phyloP scores from a whole-genome alignment of 2,329 filamentous ascomycete genomes.

The Xylariaceae sp. region DNA sequence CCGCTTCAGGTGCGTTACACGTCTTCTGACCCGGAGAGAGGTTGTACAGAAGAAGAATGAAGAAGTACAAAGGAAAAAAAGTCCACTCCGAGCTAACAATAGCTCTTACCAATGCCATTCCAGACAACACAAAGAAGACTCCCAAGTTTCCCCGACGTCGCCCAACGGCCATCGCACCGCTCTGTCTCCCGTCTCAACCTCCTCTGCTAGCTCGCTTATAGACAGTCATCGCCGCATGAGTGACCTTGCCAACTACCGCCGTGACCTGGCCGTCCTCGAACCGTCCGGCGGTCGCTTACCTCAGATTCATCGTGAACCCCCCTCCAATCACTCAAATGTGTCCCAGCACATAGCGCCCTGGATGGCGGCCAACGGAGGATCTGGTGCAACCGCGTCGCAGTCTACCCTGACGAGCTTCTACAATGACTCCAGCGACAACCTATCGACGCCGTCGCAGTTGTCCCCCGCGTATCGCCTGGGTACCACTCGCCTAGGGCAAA shows the following conservation, averaged over 20 bases:
- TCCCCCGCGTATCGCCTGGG: conserved; percentile 64
- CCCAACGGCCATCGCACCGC: conserved; percentile 39
- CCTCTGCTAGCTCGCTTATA: conserved; percentile 45
- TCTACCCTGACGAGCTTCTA: conserved; percentile 56
- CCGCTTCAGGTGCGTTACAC: conserved; percentile 38
- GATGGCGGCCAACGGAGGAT: conserved; percentile 42
- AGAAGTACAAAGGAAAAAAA: background rate
- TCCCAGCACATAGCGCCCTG: conserved; percentile 54
- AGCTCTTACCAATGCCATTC: conserved; percentile 15
- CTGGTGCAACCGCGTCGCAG: conserved; percentile 32
- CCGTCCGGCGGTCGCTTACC: conserved; percentile 52
- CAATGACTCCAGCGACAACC: conserved; percentile 69
- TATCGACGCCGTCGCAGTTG: conserved; percentile 57
- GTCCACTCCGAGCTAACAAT: conserved; percentile 26
- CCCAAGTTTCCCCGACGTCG: conserved; percentile 47
- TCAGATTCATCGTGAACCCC: conserved; percentile 54
- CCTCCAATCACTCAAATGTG: conserved; percentile 48
- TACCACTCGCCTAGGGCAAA: conserved; percentile 18
- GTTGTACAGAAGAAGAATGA: too few species aligned
- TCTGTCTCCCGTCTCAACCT: conserved; percentile 38
- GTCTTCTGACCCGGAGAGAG: conserved; percentile 5
- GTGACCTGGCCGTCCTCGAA: conserved; percentile 65
- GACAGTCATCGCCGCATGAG: conserved; percentile 53
- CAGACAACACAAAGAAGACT: conserved; percentile 36
- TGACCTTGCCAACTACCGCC: conserved; percentile 65